A percentile compares a stretch with the other conserved stretches of the same genome.
Evolutionary conservation across 805 yeast species (phyloP).

Genomic region (Kodamaea kaohsiungensis): DNA sequence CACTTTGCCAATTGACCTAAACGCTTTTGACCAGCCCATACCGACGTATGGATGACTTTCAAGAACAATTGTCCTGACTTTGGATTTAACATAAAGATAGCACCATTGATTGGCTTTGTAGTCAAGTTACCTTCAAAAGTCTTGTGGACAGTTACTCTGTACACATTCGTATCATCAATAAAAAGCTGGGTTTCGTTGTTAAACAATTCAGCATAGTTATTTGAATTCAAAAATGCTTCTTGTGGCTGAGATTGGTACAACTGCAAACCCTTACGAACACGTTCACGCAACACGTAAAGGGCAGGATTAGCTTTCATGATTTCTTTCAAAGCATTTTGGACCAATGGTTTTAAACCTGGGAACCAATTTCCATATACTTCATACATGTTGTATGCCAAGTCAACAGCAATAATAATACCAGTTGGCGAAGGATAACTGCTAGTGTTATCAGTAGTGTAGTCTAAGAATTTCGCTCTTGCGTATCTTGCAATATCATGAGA

Average conservation of each 20-base stretch:
- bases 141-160: conserved; percentile 86
- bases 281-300: conserved; percentile 83
- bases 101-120: conserved; percentile 92
- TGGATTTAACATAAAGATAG: conserved; percentile 86
- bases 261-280: conserved; percentile 92
- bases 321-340: conserved; percentile 90
- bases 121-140: conserved; percentile 92
- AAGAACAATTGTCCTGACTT: conserved; percentile 86
- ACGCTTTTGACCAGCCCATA: conserved; percentile 96
- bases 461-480: conserved; percentile 88
- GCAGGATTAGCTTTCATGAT: conserved; percentile 97
- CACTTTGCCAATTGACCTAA: conserved; percentile 92
- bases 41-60: conserved; percentile 89
- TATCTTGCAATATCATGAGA: conserved; percentile 95
- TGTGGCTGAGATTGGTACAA: conserved; percentile 92
- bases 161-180: conserved; percentile 92
- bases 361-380: conserved; percentile 98
- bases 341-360: conserved; percentile 85
- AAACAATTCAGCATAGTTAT: conserved; percentile 87
- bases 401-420: conserved; percentile 88
- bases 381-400: conserved; percentile 92
- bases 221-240: conserved; percentile 85
- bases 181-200: conserved; percentile 81
- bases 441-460: conserved; percentile 84
- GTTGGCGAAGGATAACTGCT: conserved; percentile 91